Evolutionary conservation across 805 yeast species (phyloP).

Genomic region (Wickerhamomyces kurtzmanii): DNA sequence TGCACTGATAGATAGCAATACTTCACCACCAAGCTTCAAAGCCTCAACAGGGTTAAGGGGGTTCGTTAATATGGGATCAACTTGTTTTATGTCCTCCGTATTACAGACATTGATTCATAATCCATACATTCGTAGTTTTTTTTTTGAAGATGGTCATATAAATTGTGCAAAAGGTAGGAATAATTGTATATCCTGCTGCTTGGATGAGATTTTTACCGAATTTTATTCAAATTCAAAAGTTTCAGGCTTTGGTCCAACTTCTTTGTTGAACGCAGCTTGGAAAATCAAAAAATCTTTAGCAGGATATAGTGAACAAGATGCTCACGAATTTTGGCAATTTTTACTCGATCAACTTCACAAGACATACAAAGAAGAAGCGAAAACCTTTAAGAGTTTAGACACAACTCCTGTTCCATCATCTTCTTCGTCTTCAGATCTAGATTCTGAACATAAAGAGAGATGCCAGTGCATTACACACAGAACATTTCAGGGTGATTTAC

Average conservation of each 20-base stretch:
- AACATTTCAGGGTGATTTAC: slow-evolving; percentile 74
- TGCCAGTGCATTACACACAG: slow-evolving; percentile 81
- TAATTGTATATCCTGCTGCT: slow-evolving; percentile 72
- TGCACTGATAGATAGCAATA: too few species aligned
- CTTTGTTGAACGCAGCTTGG: slow-evolving; percentile 81
- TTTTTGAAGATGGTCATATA: slow-evolving; percentile 65
- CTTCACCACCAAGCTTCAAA: slow-evolving; percentile 24
- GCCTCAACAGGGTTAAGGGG: slow-evolving; percentile 81
- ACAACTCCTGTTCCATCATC: slow-evolving; percentile 4
- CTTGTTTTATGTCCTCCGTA: slow-evolving; percentile 94
- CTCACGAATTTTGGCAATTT: slow-evolving; percentile 96
- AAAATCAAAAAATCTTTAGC: slow-evolving; percentile 76
- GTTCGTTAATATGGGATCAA: slow-evolving; percentile 89
- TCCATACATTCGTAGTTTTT: slow-evolving; percentile 73
- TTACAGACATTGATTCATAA: slow-evolving; percentile 85
- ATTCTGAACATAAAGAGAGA: slow-evolving; percentile 3
- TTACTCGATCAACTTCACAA: slow-evolving; percentile 73
- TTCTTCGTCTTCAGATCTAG: too few species aligned
- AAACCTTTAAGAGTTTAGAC: slow-evolving; percentile 5
- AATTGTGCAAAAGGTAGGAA: slow-evolving; percentile 33
- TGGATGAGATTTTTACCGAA: slow-evolving; percentile 68
- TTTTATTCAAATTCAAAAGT: slow-evolving; percentile 56
- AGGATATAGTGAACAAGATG: slow-evolving; percentile 96
- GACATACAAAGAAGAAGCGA: slow-evolving; percentile 6
- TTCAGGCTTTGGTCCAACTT: slow-evolving; percentile 74